Evolutionary conservation across 1,139 yeast species (phyloP), one percentile per base, ranked within the genome.

Genomic region (Wickerhamomyces sp.): DNA sequence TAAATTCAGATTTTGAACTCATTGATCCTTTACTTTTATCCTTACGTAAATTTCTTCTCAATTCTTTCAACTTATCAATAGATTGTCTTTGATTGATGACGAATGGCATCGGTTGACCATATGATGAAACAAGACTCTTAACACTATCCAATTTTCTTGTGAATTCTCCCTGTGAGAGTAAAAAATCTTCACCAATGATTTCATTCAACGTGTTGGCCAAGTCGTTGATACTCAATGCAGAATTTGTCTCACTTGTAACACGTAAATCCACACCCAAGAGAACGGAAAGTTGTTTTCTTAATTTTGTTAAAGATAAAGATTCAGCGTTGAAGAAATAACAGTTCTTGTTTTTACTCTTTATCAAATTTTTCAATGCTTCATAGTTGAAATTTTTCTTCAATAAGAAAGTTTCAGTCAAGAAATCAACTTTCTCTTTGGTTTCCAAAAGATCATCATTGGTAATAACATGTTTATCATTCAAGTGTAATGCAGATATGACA

Each of bases 11-110:
- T n/a, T 28, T 27, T n/a, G n/a, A n/a, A n/a, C n/a, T n/a, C n/a
- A n/a, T n/a, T n/a, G n/a, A n/a, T n/a, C n/a, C n/a, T n/a, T n/a
- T n/a, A 12, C 32, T 27, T 18, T 28, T 24, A n/a, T 16, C 11
- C 24, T 8, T 15, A 25, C 31, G 35, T 20, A 46, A 20, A 3
- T 41, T 27, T 1, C 33, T 38, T 23, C 44, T 36, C n/a, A 40
- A 31, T 32, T 39, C 30, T n/a, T 33, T 18, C 19, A 46, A 18
- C 17, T 38, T 36, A 14, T 24, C 34, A 14, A 37, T 37, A 3
- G 42, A 32, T 28, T 43, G 46, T 23, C 51, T 31, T 27, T 39
- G 44, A 25, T 40, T 44, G 23, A 42, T 37, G 5, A 38, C 36
- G 14, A 30, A 46, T 3, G 45, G 44, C 12, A 16, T 21, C 4